Evolutionary conservation across 805 yeast genomes (phyloP).

Genomic region (Candida tibetensis): DNA sequence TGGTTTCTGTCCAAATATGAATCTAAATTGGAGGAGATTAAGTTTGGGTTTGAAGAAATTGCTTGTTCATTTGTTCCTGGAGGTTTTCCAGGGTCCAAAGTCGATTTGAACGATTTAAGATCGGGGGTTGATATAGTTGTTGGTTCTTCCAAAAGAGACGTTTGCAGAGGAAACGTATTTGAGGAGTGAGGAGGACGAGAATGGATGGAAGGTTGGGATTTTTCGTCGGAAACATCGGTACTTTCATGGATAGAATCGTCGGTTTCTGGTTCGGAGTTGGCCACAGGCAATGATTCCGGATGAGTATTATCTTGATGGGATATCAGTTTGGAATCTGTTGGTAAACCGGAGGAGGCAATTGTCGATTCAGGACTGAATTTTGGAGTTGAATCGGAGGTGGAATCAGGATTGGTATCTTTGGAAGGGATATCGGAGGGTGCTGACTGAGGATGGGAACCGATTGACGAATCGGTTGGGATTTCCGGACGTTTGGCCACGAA

Average conservation of each 20-base stretch:
- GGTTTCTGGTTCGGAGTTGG: neutral
- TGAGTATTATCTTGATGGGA: too few relatives aligned
- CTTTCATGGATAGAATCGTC: neutral
- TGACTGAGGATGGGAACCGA: too few relatives aligned
- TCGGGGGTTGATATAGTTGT: slow-evolving; percentile 8
- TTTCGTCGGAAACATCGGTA: neutral
- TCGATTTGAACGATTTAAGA: slow-evolving; percentile 23
- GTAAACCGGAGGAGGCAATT: neutral
- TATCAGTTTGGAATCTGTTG: too few relatives aligned
- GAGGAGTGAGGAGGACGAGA: too few relatives aligned
- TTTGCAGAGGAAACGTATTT: neutral
- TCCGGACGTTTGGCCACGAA: too few relatives aligned
- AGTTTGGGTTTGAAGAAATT: neutral
- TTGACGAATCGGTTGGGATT: too few relatives aligned
- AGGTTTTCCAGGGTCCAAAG: slow-evolving; percentile 40
- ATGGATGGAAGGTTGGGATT: neutral
- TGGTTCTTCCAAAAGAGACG: neutral
- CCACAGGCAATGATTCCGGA: neutral
- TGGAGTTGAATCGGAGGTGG: neutral
- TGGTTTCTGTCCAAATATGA: slow-evolving; percentile 13
- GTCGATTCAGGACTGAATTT: neutral
- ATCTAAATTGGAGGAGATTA: slow-evolving; percentile 14
- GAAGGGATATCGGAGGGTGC: neutral
- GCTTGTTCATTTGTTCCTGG: neutral
- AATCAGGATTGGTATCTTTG: neutral